These are phyloP conservation scores for Bocquillonia castaneifolia DNA, from an alignment of 441 rosid species.

Conservation along the genomic window DNA sequence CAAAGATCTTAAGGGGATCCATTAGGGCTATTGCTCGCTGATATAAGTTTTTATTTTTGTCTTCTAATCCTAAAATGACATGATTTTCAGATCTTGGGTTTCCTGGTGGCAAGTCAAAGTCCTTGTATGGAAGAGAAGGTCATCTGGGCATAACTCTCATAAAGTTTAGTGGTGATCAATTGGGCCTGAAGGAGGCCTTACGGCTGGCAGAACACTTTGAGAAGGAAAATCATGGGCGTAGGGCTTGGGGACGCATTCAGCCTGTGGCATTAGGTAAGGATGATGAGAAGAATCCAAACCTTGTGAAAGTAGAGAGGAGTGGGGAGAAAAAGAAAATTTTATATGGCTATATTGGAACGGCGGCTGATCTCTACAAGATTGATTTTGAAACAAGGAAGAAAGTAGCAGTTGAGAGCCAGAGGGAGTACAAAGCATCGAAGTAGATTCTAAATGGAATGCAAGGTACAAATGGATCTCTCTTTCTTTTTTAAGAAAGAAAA, in stretches of 20 bases:
- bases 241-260: conserved; percentile 63
- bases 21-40: not conserved
- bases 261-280: conserved; percentile 55
- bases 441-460: conserved; percentile 24
- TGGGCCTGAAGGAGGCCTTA: conserved; percentile 72
- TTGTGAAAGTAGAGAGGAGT: conserved; percentile 60
- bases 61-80: conserved; percentile 20
- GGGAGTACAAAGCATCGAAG: conserved; percentile 45
- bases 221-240: conserved; percentile 74
- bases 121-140: conserved; percentile 90
- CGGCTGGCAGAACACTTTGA: conserved; percentile 73
- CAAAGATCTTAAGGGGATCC: conserved; percentile 2
- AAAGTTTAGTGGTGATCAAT: conserved; percentile 61
- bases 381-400: conserved; percentile 83
- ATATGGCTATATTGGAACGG: conserved; percentile 82
- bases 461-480: conserved; percentile 24
- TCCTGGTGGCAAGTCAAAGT: conserved; percentile 75
- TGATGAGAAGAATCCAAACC: conserved; percentile 71
- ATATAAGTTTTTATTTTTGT: conserved; percentile 13
- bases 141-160: conserved; percentile 76
- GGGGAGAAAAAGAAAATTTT: conserved; percentile 76
- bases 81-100: conserved; percentile 75
- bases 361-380: conserved; percentile 66
- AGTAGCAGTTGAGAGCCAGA: conserved; percentile 61
- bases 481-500: too few relatives aligned